phyloP scores from a whole-genome alignment of 306 rosid species.

The Medicago truncatula region MtrunA17r5.0-ANR NC_053048.1:44821001-44821500 shows the following conservation, averaged over 20 bases:
- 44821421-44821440: conserved; percentile 58
- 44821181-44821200: neutral
- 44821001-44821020: conserved; percentile 28
- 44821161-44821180: conserved; percentile 11
- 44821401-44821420: neutral
- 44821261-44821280: neutral
- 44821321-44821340: conserved; percentile 14
- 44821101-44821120: conserved; percentile 94
- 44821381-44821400: neutral
- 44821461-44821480: conserved; percentile 76
- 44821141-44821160: conserved; percentile 31
- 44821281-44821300: neutral
- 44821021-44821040: conserved; percentile 74
- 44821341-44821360: conserved; percentile 8
- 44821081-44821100: conserved; percentile 87
- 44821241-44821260: no score
- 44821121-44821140: conserved; percentile 69
- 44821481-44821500: conserved; percentile 82
- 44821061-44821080: conserved; percentile 75
- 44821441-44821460: conserved; percentile 73
- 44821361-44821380: neutral
- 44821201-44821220: neutral
- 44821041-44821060: conserved; percentile 72
- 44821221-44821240: neutral
- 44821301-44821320: neutral